A percentile compares a stretch with the other conserved stretches of the same genome.
These are phyloP conservation scores for Lachnellula suecica DNA, from an alignment of 2,329 filamentous ascomycete species.

Conservation along the genomic window DNA sequence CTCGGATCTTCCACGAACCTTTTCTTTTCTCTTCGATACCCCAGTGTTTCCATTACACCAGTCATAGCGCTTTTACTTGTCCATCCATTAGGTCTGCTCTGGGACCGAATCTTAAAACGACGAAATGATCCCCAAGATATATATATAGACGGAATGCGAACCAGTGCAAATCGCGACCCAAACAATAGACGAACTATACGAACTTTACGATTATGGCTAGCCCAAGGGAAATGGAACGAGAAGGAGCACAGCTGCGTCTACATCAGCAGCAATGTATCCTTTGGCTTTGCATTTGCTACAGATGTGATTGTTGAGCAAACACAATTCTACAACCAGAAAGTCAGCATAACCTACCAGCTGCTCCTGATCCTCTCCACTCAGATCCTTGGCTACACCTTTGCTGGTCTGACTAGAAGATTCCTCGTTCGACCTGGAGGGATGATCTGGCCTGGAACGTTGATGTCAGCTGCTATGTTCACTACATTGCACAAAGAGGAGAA, in stretches of 20 bases:
- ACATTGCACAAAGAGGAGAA: conserved; percentile 85
- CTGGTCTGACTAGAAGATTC: conserved; percentile 77
- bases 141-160: conserved; percentile 52
- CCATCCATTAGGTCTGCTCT: conserved; percentile 77
- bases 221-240: conserved; percentile 81
- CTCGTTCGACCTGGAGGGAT: conserved; percentile 83
- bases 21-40: conserved; percentile 88
- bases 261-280: conserved; percentile 86
- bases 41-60: conserved; percentile 84
- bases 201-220: conserved; percentile 69
- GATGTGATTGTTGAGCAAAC: conserved; percentile 90
- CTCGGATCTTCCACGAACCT: conserved; percentile 82
- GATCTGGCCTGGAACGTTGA: conserved; percentile 88
- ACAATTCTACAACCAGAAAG: conserved; percentile 82
- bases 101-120: conserved; percentile 71
- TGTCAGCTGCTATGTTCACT: conserved; percentile 86
- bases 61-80: conserved; percentile 85
- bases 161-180: conserved; percentile 24
- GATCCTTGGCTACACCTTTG: conserved; percentile 83
- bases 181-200: conserved; percentile 18
- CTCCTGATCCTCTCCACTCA: conserved; percentile 84
- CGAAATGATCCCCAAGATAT: conserved; percentile 51
- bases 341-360: conserved; percentile 74
- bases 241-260: conserved; percentile 89
- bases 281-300: conserved; percentile 85